Percentiles rank a stretch among this genome's conserved stretches.
Evolutionary conservation across 305 asterid genomes (phyloP).

Genomic region (Fraxinus floribunda): DNA sequence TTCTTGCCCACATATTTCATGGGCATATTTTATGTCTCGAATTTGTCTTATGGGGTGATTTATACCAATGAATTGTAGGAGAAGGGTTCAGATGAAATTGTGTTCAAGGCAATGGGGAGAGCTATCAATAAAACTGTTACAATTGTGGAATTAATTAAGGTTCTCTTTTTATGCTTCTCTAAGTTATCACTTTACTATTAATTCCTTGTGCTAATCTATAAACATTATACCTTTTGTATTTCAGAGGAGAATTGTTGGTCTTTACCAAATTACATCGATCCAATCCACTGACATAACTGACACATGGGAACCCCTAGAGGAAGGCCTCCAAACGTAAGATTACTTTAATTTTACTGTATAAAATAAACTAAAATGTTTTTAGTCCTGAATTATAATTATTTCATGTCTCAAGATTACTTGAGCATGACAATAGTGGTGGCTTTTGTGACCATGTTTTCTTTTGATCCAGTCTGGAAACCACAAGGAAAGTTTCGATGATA

Average conservation of each 20-base stretch:
- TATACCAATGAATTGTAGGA: conserved; percentile 40
- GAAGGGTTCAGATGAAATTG: conserved; percentile 59
- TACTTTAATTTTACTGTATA: neutral
- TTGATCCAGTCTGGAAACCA: conserved; percentile 72
- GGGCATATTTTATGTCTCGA: neutral
- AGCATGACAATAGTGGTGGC: neutral
- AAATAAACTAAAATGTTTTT: neutral
- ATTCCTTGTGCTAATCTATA: conserved; percentile 24
- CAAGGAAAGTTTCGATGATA: conserved; percentile 94
- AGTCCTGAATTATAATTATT: neutral
- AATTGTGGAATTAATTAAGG: conserved; percentile 71
- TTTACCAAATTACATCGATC: conserved; percentile 83
- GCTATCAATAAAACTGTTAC: conserved; percentile 74
- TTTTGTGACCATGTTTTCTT: neutral
- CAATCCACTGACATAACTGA: conserved; percentile 90
- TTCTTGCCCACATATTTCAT: neutral
- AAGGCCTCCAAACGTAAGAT: conserved; percentile 88
- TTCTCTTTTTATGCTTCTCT: conserved; percentile 10
- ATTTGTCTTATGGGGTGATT: conserved; percentile 1
- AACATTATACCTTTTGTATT: conserved; percentile 4
- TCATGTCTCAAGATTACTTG: conserved; percentile 6
- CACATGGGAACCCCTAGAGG: conserved; percentile 98
- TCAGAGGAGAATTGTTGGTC: conserved; percentile 95
- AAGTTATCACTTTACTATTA: neutral
- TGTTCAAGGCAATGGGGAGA: conserved; percentile 80